Percentiles rank a stretch among this genome's conserved stretches.
Conservation (phyloP, 2,329 filamentous ascomycete genomes). For the Talaromyces verruculosus region DNA sequence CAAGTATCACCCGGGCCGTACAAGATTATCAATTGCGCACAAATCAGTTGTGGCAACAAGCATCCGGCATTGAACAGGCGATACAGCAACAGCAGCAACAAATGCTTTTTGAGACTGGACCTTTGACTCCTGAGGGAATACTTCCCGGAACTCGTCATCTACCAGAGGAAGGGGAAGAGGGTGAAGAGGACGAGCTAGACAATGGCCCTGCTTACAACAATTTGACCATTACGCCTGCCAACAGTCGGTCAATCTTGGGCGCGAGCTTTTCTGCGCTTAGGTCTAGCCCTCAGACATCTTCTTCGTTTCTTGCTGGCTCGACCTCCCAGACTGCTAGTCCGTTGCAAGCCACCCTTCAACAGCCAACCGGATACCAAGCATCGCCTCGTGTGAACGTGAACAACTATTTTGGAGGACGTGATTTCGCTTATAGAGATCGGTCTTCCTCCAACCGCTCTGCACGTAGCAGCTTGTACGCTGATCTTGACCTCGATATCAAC, state of each 20-base stretch:
- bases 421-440: conserved; percentile 38
- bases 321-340: conserved; percentile 38
- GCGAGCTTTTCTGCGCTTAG: conserved; percentile 38
- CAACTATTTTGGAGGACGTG: conserved; percentile 34
- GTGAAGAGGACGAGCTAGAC: not conserved
- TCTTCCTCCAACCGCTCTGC: conserved; percentile 45
- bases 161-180: conserved; percentile 32
- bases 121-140: conserved; percentile 60
- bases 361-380: conserved; percentile 31
- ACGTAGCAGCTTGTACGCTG: conserved; percentile 38
- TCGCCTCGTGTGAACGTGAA: conserved; percentile 36
- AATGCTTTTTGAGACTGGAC: conserved; percentile 45
- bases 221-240: conserved; percentile 33
- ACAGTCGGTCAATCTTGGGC: conserved; percentile 36
- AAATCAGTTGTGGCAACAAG: conserved; percentile 47
- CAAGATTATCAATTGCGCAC: conserved; percentile 47
- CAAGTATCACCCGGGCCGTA: conserved; percentile 43
- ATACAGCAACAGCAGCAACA: conserved; percentile 49
- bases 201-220: conserved; percentile 26
- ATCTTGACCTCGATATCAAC: conserved; percentile 34
- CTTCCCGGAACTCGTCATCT: conserved; percentile 54
- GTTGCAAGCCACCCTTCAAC: conserved; percentile 33
- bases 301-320: conserved; percentile 35
- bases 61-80: conserved; percentile 43
- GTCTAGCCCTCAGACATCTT: conserved; percentile 37